Percentiles rank a stretch among this genome's conserved stretches.
Evolutionary conservation across 805 yeast species (phyloP).

Genomic region (Kregervanrija fluxuum): DNA sequence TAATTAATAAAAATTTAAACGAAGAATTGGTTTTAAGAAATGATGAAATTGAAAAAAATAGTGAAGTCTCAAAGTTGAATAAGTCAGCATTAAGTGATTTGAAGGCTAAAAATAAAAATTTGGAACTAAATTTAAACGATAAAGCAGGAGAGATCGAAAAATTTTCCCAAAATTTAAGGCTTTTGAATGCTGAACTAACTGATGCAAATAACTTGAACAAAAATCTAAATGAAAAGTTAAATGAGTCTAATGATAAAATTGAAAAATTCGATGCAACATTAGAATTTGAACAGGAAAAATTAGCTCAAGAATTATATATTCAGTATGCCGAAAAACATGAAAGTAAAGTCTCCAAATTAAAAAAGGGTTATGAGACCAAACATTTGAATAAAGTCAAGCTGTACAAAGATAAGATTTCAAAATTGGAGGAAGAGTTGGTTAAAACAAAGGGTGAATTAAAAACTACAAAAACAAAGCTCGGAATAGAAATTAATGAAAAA

Average conservation of each 20-base stretch:
- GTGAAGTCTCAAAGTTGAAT: too few relatives aligned
- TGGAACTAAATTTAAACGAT: too few relatives aligned
- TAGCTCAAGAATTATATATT: conserved; percentile 63
- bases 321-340: conserved; percentile 77
- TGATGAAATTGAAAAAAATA: too few relatives aligned
- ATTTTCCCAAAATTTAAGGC: too few relatives aligned
- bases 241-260: conserved; percentile 18
- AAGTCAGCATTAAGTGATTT: too few relatives aligned
- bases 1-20: too few relatives aligned
- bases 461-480: conserved; percentile 39
- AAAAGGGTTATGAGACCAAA: conserved; percentile 49
- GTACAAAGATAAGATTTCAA: conserved; percentile 29
- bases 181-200: too few relatives aligned
- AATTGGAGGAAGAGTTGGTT: conserved; percentile 5
- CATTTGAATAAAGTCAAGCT: conserved; percentile 38
- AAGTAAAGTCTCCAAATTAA: conserved; percentile 56
- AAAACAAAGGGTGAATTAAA: conserved; percentile 45
- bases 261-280: conserved; percentile 38
- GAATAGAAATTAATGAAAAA: conserved; percentile 50
- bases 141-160: too few relatives aligned
- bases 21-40: too few relatives aligned
- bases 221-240: conserved; percentile 4
- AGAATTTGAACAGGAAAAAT: conserved; percentile 48
- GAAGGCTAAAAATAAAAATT: too few relatives aligned
- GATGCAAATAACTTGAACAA: too few relatives aligned